Evolutionary conservation across 2,329 filamentous ascomycete species (phyloP), one percentile per base, ranked within the genome.

Genomic region (Cylindrodendrum hubeiense): DNA sequence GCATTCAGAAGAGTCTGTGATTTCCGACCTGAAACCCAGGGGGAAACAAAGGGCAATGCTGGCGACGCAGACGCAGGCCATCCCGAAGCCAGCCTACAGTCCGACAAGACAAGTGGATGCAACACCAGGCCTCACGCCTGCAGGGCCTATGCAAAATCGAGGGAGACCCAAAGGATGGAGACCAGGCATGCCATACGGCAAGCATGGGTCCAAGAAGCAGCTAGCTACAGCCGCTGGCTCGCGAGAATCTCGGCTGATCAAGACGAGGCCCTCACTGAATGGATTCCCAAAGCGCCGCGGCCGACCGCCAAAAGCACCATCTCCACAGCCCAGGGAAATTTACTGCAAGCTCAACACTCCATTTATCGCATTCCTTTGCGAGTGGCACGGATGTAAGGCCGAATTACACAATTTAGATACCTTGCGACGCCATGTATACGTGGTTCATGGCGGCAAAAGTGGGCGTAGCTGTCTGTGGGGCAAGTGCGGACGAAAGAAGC

Each of bases 391-490:
- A 0, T 91, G 89, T 71, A 82, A 80, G 30, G 89, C 89, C 4
- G 86, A 90, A 76, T 79, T 91, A 49, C 87, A 90, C 54, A 91
- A 91, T 71, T 76, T 90, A 61, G 85, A 86, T 13, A 91, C 88
- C 10, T 75, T 91, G 43, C 81, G 85, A 24, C 80, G 78, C 60
- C 89, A 91, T 67, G 77, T 91, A 15, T 73, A 77, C 19, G 70
- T 82, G 15, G 81, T 89, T 3, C 89, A 91, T 72, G 79, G 69
- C 1, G 17, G 34, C n/a, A 30, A 60, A 46, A 66, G n/a, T 60
- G 58, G 15, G 24, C 44, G 3, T n/a, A 50, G 12, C 12, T 81
- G 79, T 46, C 61, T 63, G 0, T 82, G 80, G 80, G 75, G 72
- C 8, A 73, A 73, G 8, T 82, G 80, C 61, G 70, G 58, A 1